Base-by-base conservation (phyloP, 495 filamentous ascomycete species). In the Xylaria palmicola region DNA sequence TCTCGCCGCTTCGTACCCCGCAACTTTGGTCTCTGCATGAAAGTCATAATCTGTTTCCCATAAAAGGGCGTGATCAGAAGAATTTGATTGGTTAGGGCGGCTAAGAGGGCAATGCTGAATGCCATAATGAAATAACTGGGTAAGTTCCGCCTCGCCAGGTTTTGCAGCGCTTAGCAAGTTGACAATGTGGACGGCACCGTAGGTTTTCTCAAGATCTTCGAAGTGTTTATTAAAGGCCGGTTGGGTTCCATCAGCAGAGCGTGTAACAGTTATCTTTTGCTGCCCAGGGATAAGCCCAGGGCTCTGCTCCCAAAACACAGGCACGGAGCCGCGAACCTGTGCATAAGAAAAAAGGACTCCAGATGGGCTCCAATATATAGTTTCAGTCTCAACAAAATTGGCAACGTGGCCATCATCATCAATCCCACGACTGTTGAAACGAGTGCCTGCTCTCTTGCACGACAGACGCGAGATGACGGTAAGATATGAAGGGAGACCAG, bases 381-480 rank as follows among this genome's bases (percentile, higher is more conserved):
- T 86, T 69, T 87, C 85, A 6, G 83, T 85, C 65, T 87, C 84
- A 20, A 86, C 84, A 65, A 83, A 97, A 70, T 98, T 98, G 36
- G 95, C 92, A 17, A 97, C 95, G 70, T 98, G 88, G 13, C 94
- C 94, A 68, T 98, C 93, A 75, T 98, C 94, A 68, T 98, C 94
- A 61, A 98, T 96, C 40, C 94, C 94, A 58, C 94, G 84, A 30
- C 93, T 89, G 74, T 98, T 98, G 79, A 98, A 98, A 59, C 94
- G 83, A 20, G 94, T 98, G 13, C 94, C 94, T 48, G 95, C 94
- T 74, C 92, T 88, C 64, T 86, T 83, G 69, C 94, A 98, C 7
- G 93, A 97, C 52, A 97, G 79, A 17, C 95, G 86, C 6, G 94
- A 98, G 34, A 97, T 93, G 19, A 98, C 77, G 4, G 93, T 97